phyloP scores from a whole-genome alignment of 352 stramenopile genomes.

The Globisporangium takayamanum region DNA sequence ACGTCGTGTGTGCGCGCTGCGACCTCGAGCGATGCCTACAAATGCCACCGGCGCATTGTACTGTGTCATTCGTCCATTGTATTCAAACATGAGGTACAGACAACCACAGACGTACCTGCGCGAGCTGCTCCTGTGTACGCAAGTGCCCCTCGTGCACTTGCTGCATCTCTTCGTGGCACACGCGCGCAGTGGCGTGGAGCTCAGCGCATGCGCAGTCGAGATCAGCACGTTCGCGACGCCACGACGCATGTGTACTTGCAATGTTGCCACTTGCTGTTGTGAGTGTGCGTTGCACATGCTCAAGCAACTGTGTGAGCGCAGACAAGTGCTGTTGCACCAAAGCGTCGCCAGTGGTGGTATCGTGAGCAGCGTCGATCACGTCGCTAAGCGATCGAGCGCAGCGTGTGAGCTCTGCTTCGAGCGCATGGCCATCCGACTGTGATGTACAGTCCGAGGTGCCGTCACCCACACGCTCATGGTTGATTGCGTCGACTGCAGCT shows the following conservation, averaged over 20 bases:
- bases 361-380: background rate
- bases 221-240: conserved; percentile 30
- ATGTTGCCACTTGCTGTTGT: conserved; percentile 5
- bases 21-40: background rate
- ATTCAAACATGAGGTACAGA: background rate
- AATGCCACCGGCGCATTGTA: background rate
- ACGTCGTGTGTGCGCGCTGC: conserved; percentile 6
- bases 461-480: background rate
- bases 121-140: background rate
- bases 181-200: conserved; percentile 23
- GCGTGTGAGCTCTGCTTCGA: background rate
- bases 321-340: background rate
- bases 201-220: conserved; percentile 20
- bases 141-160: conserved; percentile 22
- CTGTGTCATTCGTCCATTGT: background rate
- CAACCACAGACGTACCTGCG: background rate
- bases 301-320: conserved; percentile 2
- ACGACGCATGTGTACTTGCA: conserved; percentile 20
- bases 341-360: background rate
- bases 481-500: conserved; percentile 1
- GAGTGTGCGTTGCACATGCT: conserved; percentile 1
- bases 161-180: conserved; percentile 33
- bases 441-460: background rate
- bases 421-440: background rate
- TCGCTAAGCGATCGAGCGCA: conserved; percentile 2